phyloP scores from a whole-genome alignment of 73 alveolate species.

The Paramecium sexaurelia region DNA sequence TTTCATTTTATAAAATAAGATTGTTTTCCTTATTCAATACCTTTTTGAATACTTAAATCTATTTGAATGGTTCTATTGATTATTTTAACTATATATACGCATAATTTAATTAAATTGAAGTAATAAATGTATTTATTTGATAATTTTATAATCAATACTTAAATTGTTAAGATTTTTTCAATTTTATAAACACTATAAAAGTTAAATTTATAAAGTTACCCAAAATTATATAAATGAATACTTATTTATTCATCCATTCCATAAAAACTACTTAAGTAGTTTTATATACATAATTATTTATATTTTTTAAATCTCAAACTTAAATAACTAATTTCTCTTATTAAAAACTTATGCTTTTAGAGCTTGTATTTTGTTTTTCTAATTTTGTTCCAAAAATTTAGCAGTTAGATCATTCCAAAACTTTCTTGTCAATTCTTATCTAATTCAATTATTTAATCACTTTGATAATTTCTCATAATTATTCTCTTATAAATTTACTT shows the following conservation, averaged over 20 bases:
- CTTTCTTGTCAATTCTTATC: conserved; percentile 17
- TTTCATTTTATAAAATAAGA: background rate
- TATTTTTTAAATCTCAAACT: background rate
- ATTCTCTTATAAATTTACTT: background rate
- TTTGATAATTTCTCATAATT: background rate
- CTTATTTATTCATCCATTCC: conserved; percentile 19
- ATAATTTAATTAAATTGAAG: too few species aligned
- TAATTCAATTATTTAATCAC: background rate
- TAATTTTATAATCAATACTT: too few species aligned
- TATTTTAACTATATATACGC: too few species aligned
- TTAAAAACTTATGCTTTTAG: background rate
- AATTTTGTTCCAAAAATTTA: conserved; percentile 30
- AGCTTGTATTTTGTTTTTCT: background rate
- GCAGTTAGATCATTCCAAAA: conserved; percentile 54
- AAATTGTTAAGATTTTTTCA: too few species aligned
- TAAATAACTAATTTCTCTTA: conserved; percentile 17
- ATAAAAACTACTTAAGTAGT: conserved; percentile 37
- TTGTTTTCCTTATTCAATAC: background rate
- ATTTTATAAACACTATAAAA: too few species aligned
- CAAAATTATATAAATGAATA: too few species aligned
- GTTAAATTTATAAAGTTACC: too few species aligned
- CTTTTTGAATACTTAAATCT: too few species aligned
- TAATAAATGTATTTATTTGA: too few species aligned
- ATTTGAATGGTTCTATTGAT: too few species aligned
- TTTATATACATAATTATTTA: background rate